Percentiles rank a stretch among this genome's conserved stretches.
Conservation (phyloP, 768 basidiomycete species). For the Termitomyces sp. region DNA sequence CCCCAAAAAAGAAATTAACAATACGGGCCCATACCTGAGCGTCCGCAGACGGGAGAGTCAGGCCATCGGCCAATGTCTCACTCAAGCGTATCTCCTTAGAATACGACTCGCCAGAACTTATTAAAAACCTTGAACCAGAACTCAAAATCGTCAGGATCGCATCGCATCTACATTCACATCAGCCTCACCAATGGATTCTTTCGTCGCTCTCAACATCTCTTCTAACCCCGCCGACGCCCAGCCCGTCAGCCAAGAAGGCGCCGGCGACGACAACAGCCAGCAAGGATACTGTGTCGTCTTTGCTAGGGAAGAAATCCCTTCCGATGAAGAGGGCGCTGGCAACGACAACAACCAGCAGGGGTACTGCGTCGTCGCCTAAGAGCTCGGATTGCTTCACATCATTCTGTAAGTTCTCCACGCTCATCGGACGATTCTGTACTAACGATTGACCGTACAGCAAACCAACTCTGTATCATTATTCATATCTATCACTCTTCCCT, state of each 20-base stretch:
- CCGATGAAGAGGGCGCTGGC: no score
- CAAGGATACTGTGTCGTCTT: no score
- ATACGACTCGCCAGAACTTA: no score
- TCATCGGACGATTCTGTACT: not conserved
- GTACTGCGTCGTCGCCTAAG: not conserved
- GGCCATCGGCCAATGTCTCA: no score
- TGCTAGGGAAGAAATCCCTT: no score
- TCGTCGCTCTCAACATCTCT: not conserved
- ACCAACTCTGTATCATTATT: not conserved
- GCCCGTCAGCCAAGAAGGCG: not conserved
- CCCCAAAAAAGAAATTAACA: no score
- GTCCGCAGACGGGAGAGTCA: no score
- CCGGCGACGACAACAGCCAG: not conserved
- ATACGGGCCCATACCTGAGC: no score
- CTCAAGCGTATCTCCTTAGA: no score
- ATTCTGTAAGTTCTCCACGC: not conserved
- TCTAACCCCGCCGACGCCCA: not conserved
- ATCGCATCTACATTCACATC: not conserved
- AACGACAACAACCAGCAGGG: no score
- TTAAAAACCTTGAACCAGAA: no score
- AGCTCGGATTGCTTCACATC: no score
- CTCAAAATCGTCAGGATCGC: not conserved
- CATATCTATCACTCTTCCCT: not conserved
- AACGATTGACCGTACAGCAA: not conserved
- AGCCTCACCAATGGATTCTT: constrained; percentile 1